These are phyloP conservation scores for Yarrowia sp. DNA, from an alignment of 805 yeast species.

Conservation along the genomic window DNA sequence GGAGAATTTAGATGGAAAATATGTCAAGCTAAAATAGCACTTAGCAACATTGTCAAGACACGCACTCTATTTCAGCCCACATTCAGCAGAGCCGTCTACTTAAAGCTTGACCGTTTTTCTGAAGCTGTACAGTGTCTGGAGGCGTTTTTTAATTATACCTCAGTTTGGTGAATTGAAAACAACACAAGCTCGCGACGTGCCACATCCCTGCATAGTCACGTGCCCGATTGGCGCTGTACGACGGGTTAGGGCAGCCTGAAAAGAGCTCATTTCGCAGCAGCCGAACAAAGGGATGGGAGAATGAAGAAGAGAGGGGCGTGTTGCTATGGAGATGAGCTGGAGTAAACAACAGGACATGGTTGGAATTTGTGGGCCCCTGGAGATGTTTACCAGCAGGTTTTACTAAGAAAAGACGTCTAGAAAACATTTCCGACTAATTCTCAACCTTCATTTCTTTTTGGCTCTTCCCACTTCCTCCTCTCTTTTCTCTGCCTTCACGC, in stretches of 20 bases:
- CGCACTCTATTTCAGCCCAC: not conserved
- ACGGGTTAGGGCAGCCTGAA: not conserved
- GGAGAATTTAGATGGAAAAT: not conserved
- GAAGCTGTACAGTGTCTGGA: not conserved
- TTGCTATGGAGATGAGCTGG: not conserved
- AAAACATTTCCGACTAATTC: not conserved
- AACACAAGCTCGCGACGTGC: conserved; percentile 2
- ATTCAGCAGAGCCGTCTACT: not conserved
- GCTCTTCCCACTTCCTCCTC: not conserved
- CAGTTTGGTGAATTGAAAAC: conserved; percentile 3
- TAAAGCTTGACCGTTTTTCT: not conserved
- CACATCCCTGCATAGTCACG: conserved; percentile 20
- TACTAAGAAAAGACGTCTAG: not conserved
- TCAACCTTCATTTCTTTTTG: no score
- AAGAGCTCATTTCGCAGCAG: not conserved
- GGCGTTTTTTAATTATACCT: not conserved
- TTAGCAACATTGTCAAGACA: no score
- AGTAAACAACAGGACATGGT: not conserved
- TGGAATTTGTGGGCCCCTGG: no score
- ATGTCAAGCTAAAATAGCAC: no score
- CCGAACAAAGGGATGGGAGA: not conserved
- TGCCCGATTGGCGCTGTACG: not conserved
- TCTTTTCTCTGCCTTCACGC: no score
- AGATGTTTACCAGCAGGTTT: not conserved
- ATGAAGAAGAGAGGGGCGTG: not conserved